phyloP scores from a whole-genome alignment of 306 rosid species.

The Sophora flavescens region DNA sequence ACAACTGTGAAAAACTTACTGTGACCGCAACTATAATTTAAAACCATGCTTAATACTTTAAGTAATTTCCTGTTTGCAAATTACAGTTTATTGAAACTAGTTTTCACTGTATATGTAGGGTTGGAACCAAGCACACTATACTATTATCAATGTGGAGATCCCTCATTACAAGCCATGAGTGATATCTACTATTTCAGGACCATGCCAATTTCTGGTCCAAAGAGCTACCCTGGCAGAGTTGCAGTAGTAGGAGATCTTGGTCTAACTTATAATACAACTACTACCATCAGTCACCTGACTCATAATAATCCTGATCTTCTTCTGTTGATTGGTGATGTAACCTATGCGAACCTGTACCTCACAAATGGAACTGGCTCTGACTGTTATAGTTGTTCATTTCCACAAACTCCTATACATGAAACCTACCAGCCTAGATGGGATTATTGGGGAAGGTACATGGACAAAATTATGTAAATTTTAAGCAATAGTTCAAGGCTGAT shows the following conservation, averaged over 20 bases:
- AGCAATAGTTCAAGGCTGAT: slow-evolving; percentile 7
- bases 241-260: slow-evolving; percentile 92
- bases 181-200: slow-evolving; percentile 65
- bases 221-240: slow-evolving; percentile 70
- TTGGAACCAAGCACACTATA: slow-evolving; percentile 69
- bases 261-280: slow-evolving; percentile 82
- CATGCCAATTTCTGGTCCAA: slow-evolving; percentile 70
- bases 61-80: neutral
- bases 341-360: slow-evolving; percentile 81
- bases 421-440: slow-evolving; percentile 95
- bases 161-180: slow-evolving; percentile 69
- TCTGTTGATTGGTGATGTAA: slow-evolving; percentile 78
- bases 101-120: slow-evolving; percentile 52
- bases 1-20: neutral
- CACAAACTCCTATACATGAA: slow-evolving; percentile 79
- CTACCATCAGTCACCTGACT: slow-evolving; percentile 75
- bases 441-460: slow-evolving; percentile 85
- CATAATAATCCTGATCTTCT: slow-evolving; percentile 76
- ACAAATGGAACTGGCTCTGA: slow-evolving; percentile 87
- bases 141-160: slow-evolving; percentile 83
- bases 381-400: slow-evolving; percentile 83
- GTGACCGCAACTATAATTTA: no score
- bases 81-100: slow-evolving; percentile 29
- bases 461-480: slow-evolving; percentile 14
- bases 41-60: neutral